phyloP scores from a whole-genome alignment of 2,329 filamentous ascomycete genomes.

The Penicillium verrucosum region DNA sequence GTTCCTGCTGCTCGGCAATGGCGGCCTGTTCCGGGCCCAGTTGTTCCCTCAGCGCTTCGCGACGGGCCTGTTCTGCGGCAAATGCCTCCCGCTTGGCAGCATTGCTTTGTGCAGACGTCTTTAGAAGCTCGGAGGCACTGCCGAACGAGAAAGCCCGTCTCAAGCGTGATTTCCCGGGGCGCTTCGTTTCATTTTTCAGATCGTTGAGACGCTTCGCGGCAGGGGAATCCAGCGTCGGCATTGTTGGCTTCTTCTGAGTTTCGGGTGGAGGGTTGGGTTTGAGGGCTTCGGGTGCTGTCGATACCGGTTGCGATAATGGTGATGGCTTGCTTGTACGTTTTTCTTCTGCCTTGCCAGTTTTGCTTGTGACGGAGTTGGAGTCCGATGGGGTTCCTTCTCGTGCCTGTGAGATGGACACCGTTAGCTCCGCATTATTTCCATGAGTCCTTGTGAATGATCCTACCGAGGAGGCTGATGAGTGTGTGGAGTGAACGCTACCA shows the following conservation, averaged over 20 bases:
- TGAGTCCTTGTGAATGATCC: constrained; percentile 33
- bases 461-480: constrained; percentile 64
- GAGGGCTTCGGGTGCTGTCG: constrained; percentile 42
- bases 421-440: not conserved
- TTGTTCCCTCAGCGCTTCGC: constrained; percentile 62
- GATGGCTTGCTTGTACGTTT: constrained; percentile 68
- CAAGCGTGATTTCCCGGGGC: constrained; percentile 80
- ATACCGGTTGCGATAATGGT: constrained; percentile 67
- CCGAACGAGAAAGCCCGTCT: constrained; percentile 95
- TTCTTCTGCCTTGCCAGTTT: constrained; percentile 59
- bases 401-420: constrained; percentile 13
- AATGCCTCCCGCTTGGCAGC: constrained; percentile 41
- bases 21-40: constrained; percentile 85
- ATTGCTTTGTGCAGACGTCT: constrained; percentile 65
- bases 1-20: constrained; percentile 90
- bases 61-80: constrained; percentile 59
- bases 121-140: constrained; percentile 84
- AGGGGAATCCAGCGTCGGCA: constrained; percentile 54
- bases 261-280: constrained; percentile 17
- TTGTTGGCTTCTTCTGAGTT: constrained; percentile 28
- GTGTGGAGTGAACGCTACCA: constrained; percentile 57
- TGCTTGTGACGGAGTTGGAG: constrained; percentile 19
- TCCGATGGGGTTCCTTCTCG: constrained; percentile 24
- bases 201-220: constrained; percentile 82
- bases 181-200: constrained; percentile 73